Percentiles rank a stretch among this genome's conserved stretches.
Evolutionary conservation across 73 alveolate genomes (phyloP).

Genomic region (Paramecium tetraurelia): DNA sequence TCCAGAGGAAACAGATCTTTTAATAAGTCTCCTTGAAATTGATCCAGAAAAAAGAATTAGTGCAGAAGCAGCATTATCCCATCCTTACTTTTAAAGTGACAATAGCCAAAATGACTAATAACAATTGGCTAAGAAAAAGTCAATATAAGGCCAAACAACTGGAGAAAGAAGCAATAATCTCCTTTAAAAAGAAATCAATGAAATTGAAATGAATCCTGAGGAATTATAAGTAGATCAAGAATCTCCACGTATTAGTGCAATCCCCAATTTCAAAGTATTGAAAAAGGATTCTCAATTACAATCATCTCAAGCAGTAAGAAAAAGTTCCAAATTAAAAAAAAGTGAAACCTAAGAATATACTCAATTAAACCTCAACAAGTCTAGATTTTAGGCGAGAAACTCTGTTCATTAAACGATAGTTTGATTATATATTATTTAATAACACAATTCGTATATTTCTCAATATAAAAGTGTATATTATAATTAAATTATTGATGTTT

Average conservation of each 20-base stretch:
- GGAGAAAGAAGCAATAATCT: neutral
- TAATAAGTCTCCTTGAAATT: constrained; percentile 65
- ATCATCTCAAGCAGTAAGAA: neutral
- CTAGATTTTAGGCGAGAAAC: neutral
- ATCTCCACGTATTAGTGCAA: neutral
- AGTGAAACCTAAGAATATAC: neutral
- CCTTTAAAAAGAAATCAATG: neutral
- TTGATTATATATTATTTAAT: neutral
- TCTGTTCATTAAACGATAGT: neutral
- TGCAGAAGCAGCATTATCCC: constrained; percentile 71
- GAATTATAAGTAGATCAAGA: neutral
- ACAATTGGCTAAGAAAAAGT: neutral
- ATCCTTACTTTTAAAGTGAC: constrained; percentile 74
- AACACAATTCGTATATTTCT: neutral
- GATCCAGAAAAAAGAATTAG: constrained; percentile 69
- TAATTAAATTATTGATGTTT: no score
- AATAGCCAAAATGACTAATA: neutral
- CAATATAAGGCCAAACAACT: neutral
- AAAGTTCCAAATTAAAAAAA: neutral
- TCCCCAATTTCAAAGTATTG: neutral
- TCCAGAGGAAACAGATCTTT: constrained; percentile 51
- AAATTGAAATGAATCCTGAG: neutral
- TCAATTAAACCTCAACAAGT: neutral
- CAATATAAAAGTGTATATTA: no score
- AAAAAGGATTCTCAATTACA: neutral